phyloP scores from a whole-genome alignment of 306 rosid genomes.

The Fragaria vesca region DNA sequence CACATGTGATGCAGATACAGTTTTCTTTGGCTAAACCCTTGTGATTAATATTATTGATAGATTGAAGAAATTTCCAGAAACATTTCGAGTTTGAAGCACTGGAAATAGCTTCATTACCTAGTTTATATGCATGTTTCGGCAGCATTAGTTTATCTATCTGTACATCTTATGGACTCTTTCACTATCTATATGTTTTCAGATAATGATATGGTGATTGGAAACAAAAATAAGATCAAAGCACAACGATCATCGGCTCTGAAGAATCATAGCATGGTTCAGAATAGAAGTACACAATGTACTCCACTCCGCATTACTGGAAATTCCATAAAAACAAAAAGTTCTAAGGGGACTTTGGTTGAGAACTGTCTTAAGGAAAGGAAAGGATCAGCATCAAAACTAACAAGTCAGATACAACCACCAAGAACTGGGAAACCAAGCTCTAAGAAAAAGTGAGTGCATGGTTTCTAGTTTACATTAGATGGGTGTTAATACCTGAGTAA shows the following conservation, averaged over 20 bases:
- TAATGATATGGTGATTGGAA: slow-evolving; percentile 61
- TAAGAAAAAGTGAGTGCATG: slow-evolving; percentile 24
- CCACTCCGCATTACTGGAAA: slow-evolving; percentile 33
- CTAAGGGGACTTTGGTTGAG: slow-evolving; percentile 36
- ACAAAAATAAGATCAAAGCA: slow-evolving; percentile 44
- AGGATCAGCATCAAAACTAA: slow-evolving; percentile 30
- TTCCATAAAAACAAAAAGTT: slow-evolving; percentile 33
- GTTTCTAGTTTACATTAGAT: neutral
- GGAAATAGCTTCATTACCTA: neutral
- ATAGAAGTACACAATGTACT: slow-evolving; percentile 44
- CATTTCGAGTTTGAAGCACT: neutral
- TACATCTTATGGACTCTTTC: neutral
- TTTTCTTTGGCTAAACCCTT: neutral
- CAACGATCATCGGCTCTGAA: slow-evolving; percentile 42
- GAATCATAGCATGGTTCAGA: slow-evolving; percentile 43
- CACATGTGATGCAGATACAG: neutral
- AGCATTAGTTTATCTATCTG: neutral
- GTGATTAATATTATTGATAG: neutral
- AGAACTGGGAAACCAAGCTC: slow-evolving; percentile 41
- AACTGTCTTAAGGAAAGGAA: slow-evolving; percentile 31
- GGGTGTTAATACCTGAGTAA: neutral
- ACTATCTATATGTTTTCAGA: slow-evolving; percentile 38
- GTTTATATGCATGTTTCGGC: neutral
- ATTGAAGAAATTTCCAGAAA: neutral
- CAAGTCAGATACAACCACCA: slow-evolving; percentile 40